These are phyloP conservation scores for Ministeria vibrans DNA, from an alignment of 78 protist genomes.

Conservation along the genomic window DNA sequence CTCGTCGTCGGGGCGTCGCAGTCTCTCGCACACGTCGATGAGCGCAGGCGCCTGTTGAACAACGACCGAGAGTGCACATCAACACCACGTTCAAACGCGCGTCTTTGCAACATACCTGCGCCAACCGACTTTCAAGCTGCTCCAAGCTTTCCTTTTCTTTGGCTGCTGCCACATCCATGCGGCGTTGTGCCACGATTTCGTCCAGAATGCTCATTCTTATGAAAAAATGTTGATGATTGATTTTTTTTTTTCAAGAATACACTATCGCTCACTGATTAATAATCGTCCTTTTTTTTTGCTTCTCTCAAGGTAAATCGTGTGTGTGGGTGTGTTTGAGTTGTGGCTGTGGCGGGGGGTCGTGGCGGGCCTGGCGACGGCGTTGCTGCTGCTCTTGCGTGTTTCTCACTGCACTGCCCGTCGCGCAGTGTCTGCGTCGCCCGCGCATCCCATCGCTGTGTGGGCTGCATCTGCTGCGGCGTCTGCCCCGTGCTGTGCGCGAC, in stretches of 20 bases:
- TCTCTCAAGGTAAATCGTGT: background rate
- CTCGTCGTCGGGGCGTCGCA: background rate
- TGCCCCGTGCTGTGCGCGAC: too few species aligned
- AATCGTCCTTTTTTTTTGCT: too few species aligned
- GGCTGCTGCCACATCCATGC: constrained; percentile 9
- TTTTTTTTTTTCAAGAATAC: background rate
- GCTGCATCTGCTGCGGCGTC: too few species aligned
- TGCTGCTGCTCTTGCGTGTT: too few species aligned
- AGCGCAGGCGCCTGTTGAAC: background rate
- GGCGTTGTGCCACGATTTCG: constrained; percentile 8
- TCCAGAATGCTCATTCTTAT: constrained; percentile 2
- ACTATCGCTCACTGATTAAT: background rate
- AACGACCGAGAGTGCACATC: background rate
- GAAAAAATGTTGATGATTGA: background rate
- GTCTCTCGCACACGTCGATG: background rate
- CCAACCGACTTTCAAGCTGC: background rate
- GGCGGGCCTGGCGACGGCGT: too few species aligned
- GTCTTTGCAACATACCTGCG: background rate
- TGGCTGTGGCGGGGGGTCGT: too few species aligned
- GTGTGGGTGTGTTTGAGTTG: background rate
- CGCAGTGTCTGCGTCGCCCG: too few species aligned
- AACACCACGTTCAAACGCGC: background rate
- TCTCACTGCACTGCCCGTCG: too few species aligned
- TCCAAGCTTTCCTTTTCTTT: background rate
- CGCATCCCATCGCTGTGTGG: too few species aligned